These are phyloP conservation scores for Rhinocladiella similis DNA, from an alignment of 2,329 filamentous ascomycete species.

Conservation along the genomic window DNA sequence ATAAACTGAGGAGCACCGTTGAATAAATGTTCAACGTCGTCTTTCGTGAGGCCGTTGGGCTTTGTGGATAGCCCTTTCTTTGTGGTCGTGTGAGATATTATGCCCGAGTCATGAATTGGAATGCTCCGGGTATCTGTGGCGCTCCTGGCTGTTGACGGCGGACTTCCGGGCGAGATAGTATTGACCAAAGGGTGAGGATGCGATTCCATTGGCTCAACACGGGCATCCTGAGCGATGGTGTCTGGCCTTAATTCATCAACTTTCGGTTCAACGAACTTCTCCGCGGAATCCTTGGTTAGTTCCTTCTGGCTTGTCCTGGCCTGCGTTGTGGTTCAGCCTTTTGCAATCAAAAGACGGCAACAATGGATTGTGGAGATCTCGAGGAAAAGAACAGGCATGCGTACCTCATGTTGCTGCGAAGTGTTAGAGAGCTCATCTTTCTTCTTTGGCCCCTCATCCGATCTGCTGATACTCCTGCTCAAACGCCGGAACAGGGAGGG, in stretches of 20 bases:
- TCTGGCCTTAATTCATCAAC: constrained; percentile 12
- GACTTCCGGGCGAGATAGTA: not conserved
- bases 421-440: not conserved
- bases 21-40: constrained; percentile 43
- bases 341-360: not conserved
- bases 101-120: not conserved
- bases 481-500: constrained; percentile 12
- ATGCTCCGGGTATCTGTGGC: not conserved
- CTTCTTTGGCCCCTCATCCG: constrained; percentile 1
- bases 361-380: not conserved
- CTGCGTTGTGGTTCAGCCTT: constrained; percentile 1
- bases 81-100: not conserved
- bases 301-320: not conserved
- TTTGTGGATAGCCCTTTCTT: not conserved
- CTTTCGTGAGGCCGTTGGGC: constrained; percentile 31
- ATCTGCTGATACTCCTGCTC: constrained; percentile 8
- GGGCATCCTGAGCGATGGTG: not conserved
- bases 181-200: not conserved
- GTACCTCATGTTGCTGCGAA: not conserved
- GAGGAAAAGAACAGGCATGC: not conserved
- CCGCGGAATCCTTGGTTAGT: not conserved
- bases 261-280: constrained; percentile 8
- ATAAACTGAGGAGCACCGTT: constrained; percentile 47
- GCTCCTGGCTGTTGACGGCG: not conserved
- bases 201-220: not conserved